Percentiles rank a stretch among this genome's conserved stretches.
phyloP scores from a whole-genome alignment of 2,329 filamentous ascomycete species.

The Hymenoscyphus fructigenus region DNA sequence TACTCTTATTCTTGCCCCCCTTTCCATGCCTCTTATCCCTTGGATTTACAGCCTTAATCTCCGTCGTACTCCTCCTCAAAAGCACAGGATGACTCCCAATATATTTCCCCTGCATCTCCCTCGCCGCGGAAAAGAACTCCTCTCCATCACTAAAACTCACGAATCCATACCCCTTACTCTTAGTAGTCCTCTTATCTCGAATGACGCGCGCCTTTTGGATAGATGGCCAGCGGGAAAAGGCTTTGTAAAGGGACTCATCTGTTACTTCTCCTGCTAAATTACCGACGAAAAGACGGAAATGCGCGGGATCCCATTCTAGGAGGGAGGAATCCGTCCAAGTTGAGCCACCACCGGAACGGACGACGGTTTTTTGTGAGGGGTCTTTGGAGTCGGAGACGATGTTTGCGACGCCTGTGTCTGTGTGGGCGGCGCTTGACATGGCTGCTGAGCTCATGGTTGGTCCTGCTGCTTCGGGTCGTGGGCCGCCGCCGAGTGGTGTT shows the following conservation, averaged over 20 bases:
- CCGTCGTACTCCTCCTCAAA: constrained; percentile 84
- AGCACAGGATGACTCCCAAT: constrained; percentile 94
- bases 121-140: constrained; percentile 92
- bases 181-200: constrained; percentile 91
- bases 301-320: constrained; percentile 92
- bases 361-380: constrained; percentile 79
- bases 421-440: constrained; percentile 44
- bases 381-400: constrained; percentile 42
- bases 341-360: constrained; percentile 85
- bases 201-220: constrained; percentile 92
- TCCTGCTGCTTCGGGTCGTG: constrained; percentile 17
- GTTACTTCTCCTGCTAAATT: constrained; percentile 97
- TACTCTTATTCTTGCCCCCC: constrained; percentile 37
- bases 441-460: constrained; percentile 85
- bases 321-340: constrained; percentile 87
- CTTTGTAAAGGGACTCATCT: constrained; percentile 91
- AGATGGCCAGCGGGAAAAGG: constrained; percentile 83
- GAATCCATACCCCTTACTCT: constrained; percentile 95
- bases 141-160: constrained; percentile 94
- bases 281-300: constrained; percentile 93
- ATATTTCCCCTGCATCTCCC: constrained; percentile 99
- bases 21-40: constrained; percentile 58
- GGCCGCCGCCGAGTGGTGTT: constrained; percentile 40
- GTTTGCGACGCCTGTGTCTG: constrained; percentile 45
- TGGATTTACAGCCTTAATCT: constrained; percentile 76